phyloP scores from a whole-genome alignment of 2,329 filamentous ascomycete species.

The Xylariaceae sp. region DNA sequence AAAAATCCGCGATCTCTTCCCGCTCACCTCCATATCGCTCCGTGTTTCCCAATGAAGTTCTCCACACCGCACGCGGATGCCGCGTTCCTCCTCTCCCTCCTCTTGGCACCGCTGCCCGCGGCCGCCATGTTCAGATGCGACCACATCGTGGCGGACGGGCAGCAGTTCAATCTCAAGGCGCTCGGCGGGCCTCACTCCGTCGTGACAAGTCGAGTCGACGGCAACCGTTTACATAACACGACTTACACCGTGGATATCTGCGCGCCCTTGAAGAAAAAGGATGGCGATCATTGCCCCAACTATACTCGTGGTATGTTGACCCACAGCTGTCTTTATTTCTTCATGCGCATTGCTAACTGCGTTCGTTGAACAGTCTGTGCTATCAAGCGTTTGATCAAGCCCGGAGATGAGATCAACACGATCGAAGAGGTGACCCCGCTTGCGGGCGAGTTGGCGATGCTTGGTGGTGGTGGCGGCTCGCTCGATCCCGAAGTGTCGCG shows the following conservation, averaged over 20 bases:
- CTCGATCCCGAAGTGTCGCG: conserved; percentile 63
- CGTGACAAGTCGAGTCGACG: conserved; percentile 51
- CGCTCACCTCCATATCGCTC: neutral
- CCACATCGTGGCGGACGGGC: conserved; percentile 52
- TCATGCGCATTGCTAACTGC: neutral
- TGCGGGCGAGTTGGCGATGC: conserved; percentile 61
- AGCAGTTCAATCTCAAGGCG: conserved; percentile 58
- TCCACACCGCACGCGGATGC: conserved; percentile 32
- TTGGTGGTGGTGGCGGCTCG: conserved; percentile 51
- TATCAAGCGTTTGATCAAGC: conserved; percentile 55
- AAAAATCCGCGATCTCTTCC: neutral
- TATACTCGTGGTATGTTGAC: conserved; percentile 58
- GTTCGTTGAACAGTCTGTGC: conserved; percentile 61
- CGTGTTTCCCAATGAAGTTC: conserved; percentile 34
- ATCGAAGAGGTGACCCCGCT: conserved; percentile 62
- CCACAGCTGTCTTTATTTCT: neutral
- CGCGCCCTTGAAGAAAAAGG: conserved; percentile 56
- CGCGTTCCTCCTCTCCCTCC: conserved; percentile 35
- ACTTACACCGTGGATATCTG: conserved; percentile 82
- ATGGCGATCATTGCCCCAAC: conserved; percentile 60
- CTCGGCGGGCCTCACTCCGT: conserved; percentile 66
- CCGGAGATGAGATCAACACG: conserved; percentile 42
- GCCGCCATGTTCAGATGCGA: conserved; percentile 56
- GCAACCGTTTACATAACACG: conserved; percentile 58
- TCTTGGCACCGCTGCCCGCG: conserved; percentile 35